Percentiles rank a stretch among this genome's conserved stretches.
Conservation (phyloP, 768 basidiomycete species). For the Mycena rosella region DNA sequence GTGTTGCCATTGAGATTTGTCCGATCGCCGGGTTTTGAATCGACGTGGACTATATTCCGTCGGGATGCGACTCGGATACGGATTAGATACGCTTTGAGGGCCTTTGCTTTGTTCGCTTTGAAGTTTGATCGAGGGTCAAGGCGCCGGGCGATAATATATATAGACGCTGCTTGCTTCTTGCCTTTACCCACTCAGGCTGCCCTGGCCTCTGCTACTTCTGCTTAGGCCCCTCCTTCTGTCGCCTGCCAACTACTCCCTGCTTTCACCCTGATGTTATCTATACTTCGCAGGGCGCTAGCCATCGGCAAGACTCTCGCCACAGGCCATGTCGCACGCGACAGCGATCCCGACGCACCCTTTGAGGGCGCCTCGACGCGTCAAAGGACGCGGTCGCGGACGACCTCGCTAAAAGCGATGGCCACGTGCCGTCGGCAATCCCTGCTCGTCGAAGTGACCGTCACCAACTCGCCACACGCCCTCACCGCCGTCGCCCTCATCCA, state of each 20-base stretch:
- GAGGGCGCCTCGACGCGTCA: constrained; percentile 22
- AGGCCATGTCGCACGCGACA: constrained; percentile 8
- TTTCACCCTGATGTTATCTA: background rate
- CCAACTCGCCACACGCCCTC: constrained; percentile 12
- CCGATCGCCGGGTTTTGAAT: constrained; percentile 8
- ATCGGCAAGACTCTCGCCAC: constrained; percentile 1
- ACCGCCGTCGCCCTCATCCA: constrained; percentile 19
- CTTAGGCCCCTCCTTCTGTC: too few relatives aligned
- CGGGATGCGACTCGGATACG: background rate
- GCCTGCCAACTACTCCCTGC: background rate
- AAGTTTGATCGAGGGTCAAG: constrained; percentile 7
- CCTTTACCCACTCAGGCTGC: background rate
- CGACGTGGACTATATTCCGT: background rate
- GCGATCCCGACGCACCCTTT: constrained; percentile 11
- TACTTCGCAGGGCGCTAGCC: constrained; percentile 3
- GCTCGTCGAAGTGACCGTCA: constrained; percentile 13
- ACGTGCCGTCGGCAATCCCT: constrained; percentile 15
- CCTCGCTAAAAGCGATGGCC: constrained; percentile 22
- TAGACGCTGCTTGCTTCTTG: background rate
- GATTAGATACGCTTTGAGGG: constrained; percentile 10
- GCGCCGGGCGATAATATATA: constrained; percentile 19
- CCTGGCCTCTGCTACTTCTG: background rate
- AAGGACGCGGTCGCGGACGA: constrained; percentile 12
- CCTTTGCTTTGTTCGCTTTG: constrained; percentile 16
- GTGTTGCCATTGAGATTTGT: background rate